Evolutionary conservation across 1,139 yeast species (phyloP).

Genomic region (Suhomyces kunorum): DNA sequence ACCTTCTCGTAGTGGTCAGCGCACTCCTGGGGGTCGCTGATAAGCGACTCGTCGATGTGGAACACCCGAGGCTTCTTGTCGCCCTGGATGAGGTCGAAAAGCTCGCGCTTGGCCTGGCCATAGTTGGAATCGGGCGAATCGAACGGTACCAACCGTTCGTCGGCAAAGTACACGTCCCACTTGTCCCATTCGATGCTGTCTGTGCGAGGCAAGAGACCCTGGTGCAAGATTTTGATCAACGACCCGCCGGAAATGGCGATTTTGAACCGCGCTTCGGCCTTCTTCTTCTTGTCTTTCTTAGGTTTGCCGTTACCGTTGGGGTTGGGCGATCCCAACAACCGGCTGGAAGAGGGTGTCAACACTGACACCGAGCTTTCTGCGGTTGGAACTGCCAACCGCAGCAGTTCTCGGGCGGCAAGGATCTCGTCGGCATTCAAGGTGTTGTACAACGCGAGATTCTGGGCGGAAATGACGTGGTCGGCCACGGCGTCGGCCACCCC

Average conservation of each 20-base stretch:
- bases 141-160: constrained; percentile 71
- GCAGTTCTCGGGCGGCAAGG: constrained; percentile 26
- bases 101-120: constrained; percentile 81
- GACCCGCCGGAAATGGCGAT: constrained; percentile 95
- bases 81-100: constrained; percentile 66
- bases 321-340: constrained; percentile 6
- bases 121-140: constrained; percentile 79
- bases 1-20: constrained; percentile 91
- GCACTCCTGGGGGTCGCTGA: constrained; percentile 88
- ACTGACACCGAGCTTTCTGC: constrained; percentile 16
- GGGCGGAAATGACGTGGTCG: constrained; percentile 79
- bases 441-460: constrained; percentile 64
- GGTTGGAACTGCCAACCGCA: constrained; percentile 18
- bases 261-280: constrained; percentile 68
- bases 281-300: constrained; percentile 42
- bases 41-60: constrained; percentile 77
- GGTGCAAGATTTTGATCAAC: constrained; percentile 76
- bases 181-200: constrained; percentile 76
- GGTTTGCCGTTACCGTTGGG: constrained; percentile 16
- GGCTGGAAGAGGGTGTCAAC: constrained; percentile 8
- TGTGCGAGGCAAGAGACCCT: constrained; percentile 72
- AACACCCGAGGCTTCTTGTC: constrained; percentile 66
- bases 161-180: constrained; percentile 73
- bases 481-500: constrained; percentile 97
- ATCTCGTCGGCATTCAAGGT: constrained; percentile 44